Evolutionary conservation across 306 rosid species (phyloP).

Genomic region (Acmispon strigosus): DNA sequence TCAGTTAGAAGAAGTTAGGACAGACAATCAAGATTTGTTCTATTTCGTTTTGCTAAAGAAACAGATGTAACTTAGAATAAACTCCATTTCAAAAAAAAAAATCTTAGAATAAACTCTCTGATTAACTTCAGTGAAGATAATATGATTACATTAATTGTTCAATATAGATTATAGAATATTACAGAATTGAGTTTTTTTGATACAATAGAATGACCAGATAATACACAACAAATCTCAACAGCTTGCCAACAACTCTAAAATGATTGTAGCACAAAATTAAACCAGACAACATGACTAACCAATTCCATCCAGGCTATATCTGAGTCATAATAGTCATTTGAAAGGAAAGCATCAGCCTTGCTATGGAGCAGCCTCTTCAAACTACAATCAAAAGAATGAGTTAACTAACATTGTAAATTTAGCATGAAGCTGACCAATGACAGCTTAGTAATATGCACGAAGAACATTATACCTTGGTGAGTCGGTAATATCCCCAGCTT

Average conservation of each 20-base stretch:
- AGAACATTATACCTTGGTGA: conserved; percentile 55
- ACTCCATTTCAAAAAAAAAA: too few relatives aligned
- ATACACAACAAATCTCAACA: background rate
- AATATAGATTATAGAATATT: background rate
- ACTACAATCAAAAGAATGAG: conserved; percentile 40
- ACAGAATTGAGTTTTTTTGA: background rate
- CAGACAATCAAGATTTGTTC: too few relatives aligned
- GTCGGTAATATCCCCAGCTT: conserved; percentile 66
- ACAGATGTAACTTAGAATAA: background rate
- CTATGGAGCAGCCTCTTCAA: conserved; percentile 84
- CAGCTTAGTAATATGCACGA: background rate
- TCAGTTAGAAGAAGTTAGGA: too few relatives aligned
- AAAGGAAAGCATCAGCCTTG: conserved; percentile 87
- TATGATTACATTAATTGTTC: background rate
- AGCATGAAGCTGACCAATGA: conserved; percentile 6
- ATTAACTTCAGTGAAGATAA: background rate
- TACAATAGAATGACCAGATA: background rate
- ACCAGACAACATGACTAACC: conserved; percentile 50
- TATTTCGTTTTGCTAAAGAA: too few relatives aligned
- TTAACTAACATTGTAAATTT: background rate
- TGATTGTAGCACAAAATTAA: background rate
- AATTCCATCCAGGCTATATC: conserved; percentile 93
- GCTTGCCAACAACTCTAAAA: background rate
- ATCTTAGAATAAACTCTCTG: background rate
- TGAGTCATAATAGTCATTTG: conserved; percentile 86